Evolutionary conservation across 768 basidiomycete genomes (phyloP), one percentile per base, ranked within the genome.

Genomic region (Suillus subalutaceus): DNA sequence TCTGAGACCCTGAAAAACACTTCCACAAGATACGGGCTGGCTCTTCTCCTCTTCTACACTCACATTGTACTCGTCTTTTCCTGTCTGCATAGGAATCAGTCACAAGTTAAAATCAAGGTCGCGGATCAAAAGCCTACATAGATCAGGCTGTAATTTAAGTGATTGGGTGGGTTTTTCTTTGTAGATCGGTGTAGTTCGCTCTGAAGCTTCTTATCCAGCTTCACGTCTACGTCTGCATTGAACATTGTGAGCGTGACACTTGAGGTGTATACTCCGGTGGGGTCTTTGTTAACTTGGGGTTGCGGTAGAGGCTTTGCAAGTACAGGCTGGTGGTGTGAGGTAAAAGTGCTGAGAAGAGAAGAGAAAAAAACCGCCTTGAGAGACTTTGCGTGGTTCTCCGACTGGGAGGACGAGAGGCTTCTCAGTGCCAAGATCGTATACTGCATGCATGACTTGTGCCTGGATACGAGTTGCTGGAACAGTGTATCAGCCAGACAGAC

Each of bases 161-260:
- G 85, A 6, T 78, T 79, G 0, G 97, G 97, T 0, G 94, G 92
- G 63, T 92, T 90, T 82, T 99, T 99, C 85, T 98, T 98, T 13
- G 96, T 99, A 1, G 94, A 93, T 66, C 97, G 83, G 66, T 91
- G 85, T 41, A 99, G 80, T 75, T 98, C 97, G 10, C 80, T 75
- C 2, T 86, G 81, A 58, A 91, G 79, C 72, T 90, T 92, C 76
- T 86, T 83, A 67, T 87, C 87, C 20, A 93, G 75, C 52, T 78
- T 82, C 23, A 93, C 89, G 55, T 84, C 83, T 16, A 92, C 84
- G 56, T 74, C 67, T 18, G 79, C 79, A 20, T 72, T 74, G 63
- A 77, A 81, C 15, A 79, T 69, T 6, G 73, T 77, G 6, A 81
- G 72, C 20, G 73, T 70, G 16, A 81, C 75, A 35, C 67, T 78